These are phyloP conservation scores for Pelargonium fulgidum DNA, from an alignment of 441 rosid genomes.

Conservation along the genomic window DNA sequence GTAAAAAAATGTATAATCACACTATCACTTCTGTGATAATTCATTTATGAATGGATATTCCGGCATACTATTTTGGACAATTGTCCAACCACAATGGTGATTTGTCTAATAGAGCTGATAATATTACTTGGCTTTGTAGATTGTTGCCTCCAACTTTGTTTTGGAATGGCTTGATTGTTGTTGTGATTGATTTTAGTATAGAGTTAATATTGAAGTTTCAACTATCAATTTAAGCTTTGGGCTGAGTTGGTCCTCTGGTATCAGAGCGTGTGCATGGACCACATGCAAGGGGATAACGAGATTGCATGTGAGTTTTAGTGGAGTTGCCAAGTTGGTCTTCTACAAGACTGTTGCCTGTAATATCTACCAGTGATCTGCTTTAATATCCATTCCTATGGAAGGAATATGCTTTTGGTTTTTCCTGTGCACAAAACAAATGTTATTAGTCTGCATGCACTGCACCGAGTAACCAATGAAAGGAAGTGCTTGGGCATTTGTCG, in stretches of 20 bases:
- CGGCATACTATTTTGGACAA: not conserved
- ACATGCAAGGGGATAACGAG: too few species aligned
- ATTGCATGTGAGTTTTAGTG: too few species aligned
- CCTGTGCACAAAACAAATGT: not conserved
- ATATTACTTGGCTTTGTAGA: not conserved
- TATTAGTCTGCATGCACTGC: not conserved
- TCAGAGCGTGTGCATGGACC: too few species aligned
- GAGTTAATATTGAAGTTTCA: too few species aligned
- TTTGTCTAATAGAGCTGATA: not conserved
- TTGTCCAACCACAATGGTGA: conserved; percentile 6
- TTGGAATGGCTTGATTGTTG: too few species aligned
- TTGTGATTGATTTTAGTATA: too few species aligned
- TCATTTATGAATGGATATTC: not conserved
- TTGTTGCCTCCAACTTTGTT: too few species aligned
- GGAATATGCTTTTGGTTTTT: not conserved
- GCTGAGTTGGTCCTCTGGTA: too few species aligned
- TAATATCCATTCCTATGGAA: not conserved
- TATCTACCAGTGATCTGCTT: not conserved
- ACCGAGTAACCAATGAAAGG: not conserved
- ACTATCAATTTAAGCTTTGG: too few species aligned
- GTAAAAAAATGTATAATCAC: not conserved
- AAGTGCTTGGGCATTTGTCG: not conserved
- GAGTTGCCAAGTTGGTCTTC: too few species aligned
- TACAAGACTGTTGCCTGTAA: not conserved
- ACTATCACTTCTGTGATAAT: not conserved